These are phyloP conservation scores for Eimeria maxima DNA, from an alignment of 169 alveolate genomes.

Conservation along the genomic window DNA sequence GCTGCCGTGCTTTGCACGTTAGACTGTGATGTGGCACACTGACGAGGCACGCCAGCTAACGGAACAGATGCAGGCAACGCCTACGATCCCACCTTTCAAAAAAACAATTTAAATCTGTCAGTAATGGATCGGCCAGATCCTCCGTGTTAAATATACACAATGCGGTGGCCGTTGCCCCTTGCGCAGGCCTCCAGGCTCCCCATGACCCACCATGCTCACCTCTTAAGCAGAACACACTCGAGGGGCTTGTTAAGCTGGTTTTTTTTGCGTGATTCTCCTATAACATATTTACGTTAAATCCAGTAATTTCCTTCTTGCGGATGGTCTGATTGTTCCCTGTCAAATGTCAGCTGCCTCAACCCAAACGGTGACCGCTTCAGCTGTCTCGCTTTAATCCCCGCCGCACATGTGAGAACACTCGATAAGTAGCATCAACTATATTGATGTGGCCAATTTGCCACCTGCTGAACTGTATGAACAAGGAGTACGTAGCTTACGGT, in stretches of 20 bases:
- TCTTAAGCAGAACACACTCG: not conserved
- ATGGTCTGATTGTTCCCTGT: not conserved
- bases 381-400: too few species aligned
- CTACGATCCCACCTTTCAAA: not conserved
- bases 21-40: not conserved
- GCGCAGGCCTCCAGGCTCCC: slow-evolving; percentile 2
- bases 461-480: not conserved
- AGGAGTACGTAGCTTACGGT: too few species aligned
- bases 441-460: not conserved
- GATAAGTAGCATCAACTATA: not conserved
- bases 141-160: not conserved
- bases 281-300: not conserved
- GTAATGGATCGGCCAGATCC: not conserved
- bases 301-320: not conserved
- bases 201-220: not conserved
- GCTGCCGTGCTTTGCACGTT: not conserved
- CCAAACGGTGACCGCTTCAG: too few species aligned
- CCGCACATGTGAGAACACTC: too few species aligned
- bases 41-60: not conserved
- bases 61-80: not conserved
- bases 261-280: not conserved
- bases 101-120: not conserved
- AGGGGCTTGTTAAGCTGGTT: not conserved
- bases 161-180: not conserved
- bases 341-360: not conserved